These are phyloP conservation scores for Fomitopsis pulvina DNA, from an alignment of 768 basidiomycete species.

Conservation along the genomic window DNA sequence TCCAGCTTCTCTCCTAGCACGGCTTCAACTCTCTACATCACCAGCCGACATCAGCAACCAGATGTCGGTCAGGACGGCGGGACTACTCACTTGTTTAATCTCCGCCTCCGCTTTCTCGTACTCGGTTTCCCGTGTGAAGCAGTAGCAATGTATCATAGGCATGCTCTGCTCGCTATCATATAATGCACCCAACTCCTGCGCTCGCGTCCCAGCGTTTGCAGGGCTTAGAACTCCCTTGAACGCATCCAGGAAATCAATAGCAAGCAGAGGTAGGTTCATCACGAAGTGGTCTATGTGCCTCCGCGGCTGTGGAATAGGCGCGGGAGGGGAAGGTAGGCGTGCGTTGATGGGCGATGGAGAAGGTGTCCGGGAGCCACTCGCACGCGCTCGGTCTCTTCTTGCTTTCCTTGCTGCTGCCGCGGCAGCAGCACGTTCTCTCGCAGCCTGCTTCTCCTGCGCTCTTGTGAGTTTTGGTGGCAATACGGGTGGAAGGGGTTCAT, in stretches of 20 bases:
- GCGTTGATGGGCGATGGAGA: not conserved
- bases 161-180: conserved; percentile 34
- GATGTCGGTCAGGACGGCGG: not conserved
- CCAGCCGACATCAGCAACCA: conserved; percentile 5
- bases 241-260: conserved; percentile 83
- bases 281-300: conserved; percentile 76
- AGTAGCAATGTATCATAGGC: conserved; percentile 94
- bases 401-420: not conserved
- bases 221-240: conserved; percentile 67
- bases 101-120: conserved; percentile 61
- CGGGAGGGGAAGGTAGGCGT: too few species aligned
- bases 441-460: conserved; percentile 37
- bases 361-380: not conserved
- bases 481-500: conserved; percentile 49
- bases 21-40: conserved; percentile 62
- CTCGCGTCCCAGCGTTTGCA: conserved; percentile 27
- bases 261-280: conserved; percentile 97
- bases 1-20: conserved; percentile 50
- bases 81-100: conserved; percentile 63
- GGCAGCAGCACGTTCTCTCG: conserved; percentile 20
- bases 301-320: conserved; percentile 27
- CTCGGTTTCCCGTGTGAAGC: conserved; percentile 87
- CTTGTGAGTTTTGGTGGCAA: conserved; percentile 10
- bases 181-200: conserved; percentile 42
- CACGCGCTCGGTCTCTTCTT: conserved; percentile 13